Evolutionary conservation across 2,329 filamentous ascomycete genomes (phyloP).

Genomic region (Periconia sp.): DNA sequence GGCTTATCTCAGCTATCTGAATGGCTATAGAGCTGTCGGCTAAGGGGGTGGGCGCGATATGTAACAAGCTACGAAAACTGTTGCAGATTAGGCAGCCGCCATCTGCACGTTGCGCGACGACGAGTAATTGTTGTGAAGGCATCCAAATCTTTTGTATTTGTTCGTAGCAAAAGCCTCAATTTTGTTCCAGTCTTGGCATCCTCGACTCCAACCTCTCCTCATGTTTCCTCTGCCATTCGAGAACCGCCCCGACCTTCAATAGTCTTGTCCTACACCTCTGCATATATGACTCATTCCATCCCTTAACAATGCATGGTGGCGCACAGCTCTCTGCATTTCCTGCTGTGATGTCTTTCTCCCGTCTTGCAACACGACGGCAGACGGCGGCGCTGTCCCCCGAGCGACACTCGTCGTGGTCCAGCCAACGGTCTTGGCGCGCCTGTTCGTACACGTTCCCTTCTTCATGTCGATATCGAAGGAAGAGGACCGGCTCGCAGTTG

Average conservation of each 20-base stretch:
- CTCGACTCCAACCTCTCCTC: conserved; percentile 1
- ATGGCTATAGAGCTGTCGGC: not conserved
- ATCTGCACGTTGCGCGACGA: not conserved
- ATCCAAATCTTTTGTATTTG: not conserved
- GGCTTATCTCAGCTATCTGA: too few relatives aligned
- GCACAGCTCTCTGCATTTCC: not conserved
- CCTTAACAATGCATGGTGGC: conserved; percentile 8
- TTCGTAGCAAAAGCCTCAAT: not conserved
- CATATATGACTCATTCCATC: conserved; percentile 12
- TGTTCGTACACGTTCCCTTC: not conserved
- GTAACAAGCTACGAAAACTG: conserved; percentile 3
- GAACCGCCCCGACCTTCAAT: not conserved
- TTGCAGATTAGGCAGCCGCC: not conserved
- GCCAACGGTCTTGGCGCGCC: conserved; percentile 4
- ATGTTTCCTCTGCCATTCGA: not conserved
- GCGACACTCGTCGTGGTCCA: not conserved
- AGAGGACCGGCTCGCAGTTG: not conserved
- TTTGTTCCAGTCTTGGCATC: conserved; percentile 3
- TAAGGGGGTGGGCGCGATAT: conserved; percentile 3
- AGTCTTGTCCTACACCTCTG: conserved; percentile 3
- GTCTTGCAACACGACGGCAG: not conserved
- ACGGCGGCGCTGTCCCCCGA: not conserved
- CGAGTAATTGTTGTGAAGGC: conserved; percentile 1
- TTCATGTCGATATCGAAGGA: not conserved
- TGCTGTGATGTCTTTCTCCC: not conserved